Conservation (phyloP, 768 basidiomycete species). For the Tulasnella sp. region DNA sequence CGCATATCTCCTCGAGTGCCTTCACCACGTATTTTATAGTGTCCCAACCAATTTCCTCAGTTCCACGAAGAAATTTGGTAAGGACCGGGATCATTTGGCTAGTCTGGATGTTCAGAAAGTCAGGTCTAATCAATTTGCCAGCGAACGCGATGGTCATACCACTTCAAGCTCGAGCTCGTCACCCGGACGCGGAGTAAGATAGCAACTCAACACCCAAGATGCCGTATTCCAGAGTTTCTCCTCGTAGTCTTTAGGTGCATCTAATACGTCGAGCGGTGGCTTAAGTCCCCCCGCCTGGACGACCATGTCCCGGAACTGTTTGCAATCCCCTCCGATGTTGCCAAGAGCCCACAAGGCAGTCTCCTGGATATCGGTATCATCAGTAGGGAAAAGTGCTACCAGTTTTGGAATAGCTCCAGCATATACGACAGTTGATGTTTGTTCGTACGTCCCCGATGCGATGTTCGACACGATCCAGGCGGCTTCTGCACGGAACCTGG, state of each 20-base stretch:
- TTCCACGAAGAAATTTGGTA: not conserved
- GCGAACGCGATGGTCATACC: too few relatives aligned
- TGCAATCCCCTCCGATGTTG: not conserved
- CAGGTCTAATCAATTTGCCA: too few relatives aligned
- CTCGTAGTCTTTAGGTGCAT: not conserved
- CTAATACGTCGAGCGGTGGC: not conserved
- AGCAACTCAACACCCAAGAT: too few relatives aligned
- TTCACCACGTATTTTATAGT: not conserved
- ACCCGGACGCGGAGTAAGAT: too few relatives aligned
- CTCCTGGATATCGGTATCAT: not conserved
- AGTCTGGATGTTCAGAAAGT: not conserved
- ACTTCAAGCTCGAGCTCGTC: too few relatives aligned
- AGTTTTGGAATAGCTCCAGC: not conserved
- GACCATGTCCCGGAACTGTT: not conserved
- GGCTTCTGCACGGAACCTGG: not conserved
- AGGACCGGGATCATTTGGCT: not conserved
- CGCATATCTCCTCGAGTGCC: not conserved
- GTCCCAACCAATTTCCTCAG: not conserved
- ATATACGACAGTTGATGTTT: not conserved
- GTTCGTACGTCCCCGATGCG: not conserved
- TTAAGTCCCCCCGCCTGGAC: not conserved
- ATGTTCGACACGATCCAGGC: not conserved
- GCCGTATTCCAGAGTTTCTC: too few relatives aligned
- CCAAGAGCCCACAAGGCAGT: not conserved
- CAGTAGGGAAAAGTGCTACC: not conserved